Percentiles rank a stretch among this genome's conserved stretches.
These are phyloP conservation scores for Bipolaris sorokiniana DNA, from an alignment of 2,329 filamentous ascomycete genomes.

Conservation along the genomic window DNA sequence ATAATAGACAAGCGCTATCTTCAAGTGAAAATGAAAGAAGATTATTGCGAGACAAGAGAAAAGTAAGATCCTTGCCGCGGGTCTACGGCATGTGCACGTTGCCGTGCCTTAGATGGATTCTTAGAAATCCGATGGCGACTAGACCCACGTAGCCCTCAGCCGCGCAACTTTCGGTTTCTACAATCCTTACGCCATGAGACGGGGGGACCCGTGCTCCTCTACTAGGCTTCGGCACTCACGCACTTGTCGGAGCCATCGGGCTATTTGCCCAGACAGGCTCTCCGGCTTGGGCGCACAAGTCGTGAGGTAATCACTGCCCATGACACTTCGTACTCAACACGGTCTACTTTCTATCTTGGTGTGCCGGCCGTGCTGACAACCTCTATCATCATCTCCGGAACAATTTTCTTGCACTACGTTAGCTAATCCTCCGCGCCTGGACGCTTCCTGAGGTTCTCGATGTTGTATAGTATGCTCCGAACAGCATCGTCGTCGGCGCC, in stretches of 20 bases:
- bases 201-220: background rate
- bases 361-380: constrained; percentile 4
- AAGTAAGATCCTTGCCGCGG: constrained; percentile 15
- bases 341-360: constrained; percentile 17
- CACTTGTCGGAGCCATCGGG: background rate
- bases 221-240: constrained; percentile 16
- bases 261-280: constrained; percentile 1
- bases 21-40: constrained; percentile 15
- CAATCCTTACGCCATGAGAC: constrained; percentile 5
- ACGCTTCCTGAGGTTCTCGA: constrained; percentile 59
- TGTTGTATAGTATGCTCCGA: constrained; percentile 54
- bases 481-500: constrained; percentile 47
- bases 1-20: constrained; percentile 10
- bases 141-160: constrained; percentile 21
- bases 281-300: constrained; percentile 7
- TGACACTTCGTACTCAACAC: constrained; percentile 25
- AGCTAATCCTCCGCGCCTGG: constrained; percentile 47
- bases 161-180: constrained; percentile 2
- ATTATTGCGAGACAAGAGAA: constrained; percentile 18
- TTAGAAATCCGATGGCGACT: constrained; percentile 33
- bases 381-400: background rate
- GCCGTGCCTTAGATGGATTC: constrained; percentile 26
- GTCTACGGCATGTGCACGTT: constrained; percentile 30
- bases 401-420: constrained; percentile 6
- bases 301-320: constrained; percentile 23